phyloP scores from a whole-genome alignment of 805 yeast genomes.

The Schwanniomyces yamadae region DNA sequence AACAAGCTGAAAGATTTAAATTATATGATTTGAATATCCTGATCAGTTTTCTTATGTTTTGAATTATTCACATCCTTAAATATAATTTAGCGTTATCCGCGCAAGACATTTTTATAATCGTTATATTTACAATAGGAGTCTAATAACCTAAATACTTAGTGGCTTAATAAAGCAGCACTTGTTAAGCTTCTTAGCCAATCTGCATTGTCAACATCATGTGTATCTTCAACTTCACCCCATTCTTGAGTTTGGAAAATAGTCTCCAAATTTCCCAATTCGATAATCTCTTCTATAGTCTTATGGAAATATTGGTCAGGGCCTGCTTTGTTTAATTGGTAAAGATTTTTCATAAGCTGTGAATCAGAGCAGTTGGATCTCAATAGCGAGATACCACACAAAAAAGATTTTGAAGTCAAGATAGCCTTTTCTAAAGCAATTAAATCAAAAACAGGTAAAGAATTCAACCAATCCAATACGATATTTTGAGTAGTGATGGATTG shows the following conservation, averaged over 20 bases:
- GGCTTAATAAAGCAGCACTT: slow-evolving; percentile 55
- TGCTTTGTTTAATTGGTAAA: slow-evolving; percentile 38
- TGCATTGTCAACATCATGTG: slow-evolving; percentile 95
- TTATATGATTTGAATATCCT: too few relatives aligned
- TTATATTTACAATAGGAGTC: slow-evolving; percentile 1
- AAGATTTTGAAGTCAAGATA: slow-evolving; percentile 81
- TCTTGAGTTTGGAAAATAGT: slow-evolving; percentile 77
- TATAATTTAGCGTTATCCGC: too few relatives aligned
- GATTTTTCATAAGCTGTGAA: slow-evolving; percentile 11
- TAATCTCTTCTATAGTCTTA: slow-evolving; percentile 63
- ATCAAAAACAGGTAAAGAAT: slow-evolving; percentile 66
- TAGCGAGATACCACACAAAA: slow-evolving; percentile 74
- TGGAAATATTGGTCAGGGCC: slow-evolving; percentile 31
- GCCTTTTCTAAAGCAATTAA: slow-evolving; percentile 88
- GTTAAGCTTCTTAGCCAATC: slow-evolving; percentile 83
- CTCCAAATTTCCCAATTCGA: slow-evolving; percentile 78
- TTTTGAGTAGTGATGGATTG: slow-evolving; percentile 61
- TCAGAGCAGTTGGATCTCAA: slow-evolving; percentile 47
- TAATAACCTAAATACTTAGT: neutral
- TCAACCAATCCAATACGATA: slow-evolving; percentile 66
- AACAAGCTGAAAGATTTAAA: too few relatives aligned
- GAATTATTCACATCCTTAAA: too few relatives aligned
- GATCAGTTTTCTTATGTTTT: too few relatives aligned
- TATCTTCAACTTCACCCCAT: slow-evolving; percentile 99
- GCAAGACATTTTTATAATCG: neutral